Percentiles rank a stretch among this genome's conserved stretches.
Evolutionary conservation across 176 grass and related monocot genomes (phyloP).

Genomic region (Saccharum spontaneum): DNA sequence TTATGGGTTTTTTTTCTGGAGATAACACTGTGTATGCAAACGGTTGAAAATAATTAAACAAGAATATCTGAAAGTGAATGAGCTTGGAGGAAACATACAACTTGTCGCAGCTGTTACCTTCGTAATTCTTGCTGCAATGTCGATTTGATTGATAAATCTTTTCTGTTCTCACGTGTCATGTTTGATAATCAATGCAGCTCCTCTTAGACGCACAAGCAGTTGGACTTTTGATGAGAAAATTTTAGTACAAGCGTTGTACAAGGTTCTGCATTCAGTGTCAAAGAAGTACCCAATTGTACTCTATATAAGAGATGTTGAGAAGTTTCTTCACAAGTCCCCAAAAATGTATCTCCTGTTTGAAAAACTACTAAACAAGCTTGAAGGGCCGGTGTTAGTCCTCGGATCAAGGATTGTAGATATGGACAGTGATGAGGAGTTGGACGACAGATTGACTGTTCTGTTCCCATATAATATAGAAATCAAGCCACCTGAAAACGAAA

Average conservation of each 20-base stretch:
- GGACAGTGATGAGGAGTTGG: constrained; percentile 55
- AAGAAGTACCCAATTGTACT: constrained; percentile 80
- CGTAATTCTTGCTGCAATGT: neutral
- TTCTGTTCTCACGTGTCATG: constrained; percentile 29
- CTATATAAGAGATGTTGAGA: constrained; percentile 93
- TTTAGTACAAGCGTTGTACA: constrained; percentile 88
- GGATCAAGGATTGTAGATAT: constrained; percentile 65
- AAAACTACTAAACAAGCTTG: constrained; percentile 75
- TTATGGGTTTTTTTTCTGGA: neutral
- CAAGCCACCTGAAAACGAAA: constrained; percentile 71
- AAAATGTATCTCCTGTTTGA: constrained; percentile 88
- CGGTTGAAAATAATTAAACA: neutral
- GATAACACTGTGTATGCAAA: neutral
- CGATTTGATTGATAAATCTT: neutral
- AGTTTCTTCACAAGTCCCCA: constrained; percentile 70
- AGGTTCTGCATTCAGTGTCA: constrained; percentile 74
- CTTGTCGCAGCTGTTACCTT: neutral
- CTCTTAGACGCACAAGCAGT: constrained; percentile 58
- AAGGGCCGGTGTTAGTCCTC: constrained; percentile 63
- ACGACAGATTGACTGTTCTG: constrained; percentile 59
- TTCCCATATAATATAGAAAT: constrained; percentile 80
- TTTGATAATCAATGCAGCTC: constrained; percentile 51
- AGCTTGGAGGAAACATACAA: neutral
- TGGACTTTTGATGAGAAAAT: constrained; percentile 90
- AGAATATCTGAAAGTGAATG: neutral